Conservation (phyloP, 306 rosid genomes). For the Sphenostylis stenocarpa region DNA sequence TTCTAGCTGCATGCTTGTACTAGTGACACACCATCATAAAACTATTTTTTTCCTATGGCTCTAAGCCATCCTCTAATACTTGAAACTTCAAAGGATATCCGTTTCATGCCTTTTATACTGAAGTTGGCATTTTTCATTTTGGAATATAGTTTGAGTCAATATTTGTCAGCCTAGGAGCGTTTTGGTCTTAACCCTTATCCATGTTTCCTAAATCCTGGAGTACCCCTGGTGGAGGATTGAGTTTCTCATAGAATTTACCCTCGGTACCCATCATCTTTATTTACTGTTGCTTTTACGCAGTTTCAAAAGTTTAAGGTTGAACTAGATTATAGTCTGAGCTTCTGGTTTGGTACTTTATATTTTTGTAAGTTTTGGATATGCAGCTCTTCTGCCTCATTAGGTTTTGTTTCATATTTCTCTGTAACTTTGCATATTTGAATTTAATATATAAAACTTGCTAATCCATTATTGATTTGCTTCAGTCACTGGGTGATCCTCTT, state of each 20-base stretch:
- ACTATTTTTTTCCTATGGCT: background rate
- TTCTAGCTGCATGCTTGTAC: background rate
- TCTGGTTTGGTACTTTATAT: background rate
- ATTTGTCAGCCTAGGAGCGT: background rate
- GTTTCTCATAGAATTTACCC: background rate
- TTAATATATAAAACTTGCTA: slow-evolving; percentile 14
- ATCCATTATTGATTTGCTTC: slow-evolving; percentile 28
- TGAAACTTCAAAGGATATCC: background rate
- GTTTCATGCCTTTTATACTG: background rate
- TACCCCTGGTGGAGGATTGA: background rate
- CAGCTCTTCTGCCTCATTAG: background rate
- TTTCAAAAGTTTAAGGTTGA: slow-evolving; percentile 2
- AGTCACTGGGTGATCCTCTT: slow-evolving; percentile 37
- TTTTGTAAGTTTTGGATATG: background rate
- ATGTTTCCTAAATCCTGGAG: background rate
- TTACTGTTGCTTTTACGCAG: background rate
- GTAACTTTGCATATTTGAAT: background rate
- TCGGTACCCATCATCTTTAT: background rate
- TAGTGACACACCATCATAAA: background rate
- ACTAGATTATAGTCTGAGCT: background rate
- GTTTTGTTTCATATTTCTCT: background rate
- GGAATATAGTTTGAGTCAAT: background rate
- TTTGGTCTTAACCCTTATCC: background rate
- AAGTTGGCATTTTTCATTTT: background rate
- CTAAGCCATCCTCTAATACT: background rate